These are phyloP conservation scores for Aspergillus ellipticus DNA, from an alignment of 495 filamentous ascomycete genomes.

Conservation along the genomic window DNA sequence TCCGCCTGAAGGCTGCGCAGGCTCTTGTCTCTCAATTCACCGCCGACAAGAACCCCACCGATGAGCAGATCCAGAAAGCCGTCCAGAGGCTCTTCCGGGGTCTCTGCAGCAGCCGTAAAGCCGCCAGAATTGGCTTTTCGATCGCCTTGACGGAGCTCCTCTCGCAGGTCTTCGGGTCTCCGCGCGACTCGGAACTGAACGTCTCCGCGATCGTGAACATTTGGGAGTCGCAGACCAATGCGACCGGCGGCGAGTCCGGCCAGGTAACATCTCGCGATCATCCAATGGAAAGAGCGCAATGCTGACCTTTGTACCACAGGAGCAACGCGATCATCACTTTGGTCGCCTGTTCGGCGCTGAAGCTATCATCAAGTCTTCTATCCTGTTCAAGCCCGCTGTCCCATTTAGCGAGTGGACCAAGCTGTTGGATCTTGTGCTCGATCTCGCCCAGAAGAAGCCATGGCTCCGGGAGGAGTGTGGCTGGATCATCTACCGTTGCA, in stretches of 20 bases:
- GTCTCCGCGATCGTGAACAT: slow-evolving; percentile 53
- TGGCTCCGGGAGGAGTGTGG: slow-evolving; percentile 90
- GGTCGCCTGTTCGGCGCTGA: slow-evolving; percentile 84
- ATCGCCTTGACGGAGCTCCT: slow-evolving; percentile 82
- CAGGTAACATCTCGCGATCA: slow-evolving; percentile 40
- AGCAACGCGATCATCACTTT: slow-evolving; percentile 79
- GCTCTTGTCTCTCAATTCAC: slow-evolving; percentile 46
- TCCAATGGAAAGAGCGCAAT: neutral
- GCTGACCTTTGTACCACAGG: slow-evolving; percentile 45
- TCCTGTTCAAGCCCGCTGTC: slow-evolving; percentile 56
- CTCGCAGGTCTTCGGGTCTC: slow-evolving; percentile 46
- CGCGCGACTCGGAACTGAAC: slow-evolving; percentile 37
- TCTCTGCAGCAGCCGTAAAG: slow-evolving; percentile 85
- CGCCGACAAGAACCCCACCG: slow-evolving; percentile 34
- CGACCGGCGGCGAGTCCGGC: slow-evolving; percentile 60
- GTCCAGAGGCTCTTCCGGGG: slow-evolving; percentile 74
- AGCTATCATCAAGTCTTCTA: slow-evolving; percentile 74
- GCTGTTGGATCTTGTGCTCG: slow-evolving; percentile 51
- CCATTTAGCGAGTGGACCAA: slow-evolving; percentile 54
- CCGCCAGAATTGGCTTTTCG: slow-evolving; percentile 85
- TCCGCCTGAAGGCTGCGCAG: slow-evolving; percentile 47
- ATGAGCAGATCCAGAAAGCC: slow-evolving; percentile 40
- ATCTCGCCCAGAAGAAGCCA: slow-evolving; percentile 61
- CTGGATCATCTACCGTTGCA: slow-evolving; percentile 56
- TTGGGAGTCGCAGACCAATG: slow-evolving; percentile 64